A percentile compares a stretch with the other conserved stretches of the same genome.
Conservation (phyloP, 371 early-diverging fungal genomes). For the Sporodiniella umbellata region DNA sequence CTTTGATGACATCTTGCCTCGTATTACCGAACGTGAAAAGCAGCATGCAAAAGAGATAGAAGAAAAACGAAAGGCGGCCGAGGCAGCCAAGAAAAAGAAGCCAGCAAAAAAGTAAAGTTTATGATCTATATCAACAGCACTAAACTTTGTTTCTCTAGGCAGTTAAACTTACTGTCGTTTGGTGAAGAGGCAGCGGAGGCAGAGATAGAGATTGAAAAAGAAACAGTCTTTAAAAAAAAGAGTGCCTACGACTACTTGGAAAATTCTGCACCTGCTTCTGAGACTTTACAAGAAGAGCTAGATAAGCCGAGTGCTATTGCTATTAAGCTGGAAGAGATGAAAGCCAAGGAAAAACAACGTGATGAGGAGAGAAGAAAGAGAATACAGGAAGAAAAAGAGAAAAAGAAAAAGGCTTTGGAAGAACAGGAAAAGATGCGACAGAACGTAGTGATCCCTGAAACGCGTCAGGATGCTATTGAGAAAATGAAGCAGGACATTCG, state of each 20-base stretch:
- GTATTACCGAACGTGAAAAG: conserved; percentile 65
- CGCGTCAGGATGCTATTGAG: conserved; percentile 39
- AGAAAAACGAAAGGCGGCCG: conserved; percentile 28
- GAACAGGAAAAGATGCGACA: neutral
- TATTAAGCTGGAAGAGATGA: conserved; percentile 11
- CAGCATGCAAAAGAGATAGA: conserved; percentile 34
- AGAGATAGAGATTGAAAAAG: conserved; percentile 29
- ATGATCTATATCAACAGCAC: neutral
- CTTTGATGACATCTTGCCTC: conserved; percentile 88
- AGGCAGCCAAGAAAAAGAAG: conserved; percentile 53
- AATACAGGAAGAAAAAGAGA: neutral
- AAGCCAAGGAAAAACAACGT: conserved; percentile 9
- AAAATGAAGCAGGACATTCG: conserved; percentile 57
- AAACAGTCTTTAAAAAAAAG: conserved; percentile 32
- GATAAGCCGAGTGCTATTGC: neutral
- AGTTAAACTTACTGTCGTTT: conserved; percentile 84
- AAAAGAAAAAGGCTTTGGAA: neutral
- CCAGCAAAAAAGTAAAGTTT: conserved; percentile 54
- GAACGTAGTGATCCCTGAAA: conserved; percentile 2
- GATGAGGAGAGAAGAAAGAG: neutral
- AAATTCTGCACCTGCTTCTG: conserved; percentile 7
- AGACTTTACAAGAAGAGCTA: conserved; percentile 2
- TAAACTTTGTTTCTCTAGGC: conserved; percentile 37
- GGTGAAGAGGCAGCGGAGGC: conserved; percentile 74
- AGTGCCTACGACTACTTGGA: conserved; percentile 80